Evolutionary conservation across 352 stramenopile species (phyloP).

Genomic region (Globisporangium paroecandrum): DNA sequence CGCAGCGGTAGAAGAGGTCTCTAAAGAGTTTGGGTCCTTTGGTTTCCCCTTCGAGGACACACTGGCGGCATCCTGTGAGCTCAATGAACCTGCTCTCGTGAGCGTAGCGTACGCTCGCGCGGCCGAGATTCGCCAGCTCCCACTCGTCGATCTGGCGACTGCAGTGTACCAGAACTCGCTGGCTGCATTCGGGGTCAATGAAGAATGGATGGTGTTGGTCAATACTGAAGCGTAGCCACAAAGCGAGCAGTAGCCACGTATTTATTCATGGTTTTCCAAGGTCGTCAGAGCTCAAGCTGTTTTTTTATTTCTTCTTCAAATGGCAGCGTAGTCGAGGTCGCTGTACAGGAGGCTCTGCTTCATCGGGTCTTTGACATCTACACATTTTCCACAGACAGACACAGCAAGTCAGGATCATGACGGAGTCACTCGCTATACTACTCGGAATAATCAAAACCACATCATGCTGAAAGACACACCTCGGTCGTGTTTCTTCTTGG

Average conservation of each 20-base stretch:
- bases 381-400: neutral
- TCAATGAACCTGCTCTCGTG: conserved; percentile 60
- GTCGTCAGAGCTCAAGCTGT: neutral
- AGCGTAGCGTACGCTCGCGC: conserved; percentile 43
- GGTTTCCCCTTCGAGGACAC: neutral
- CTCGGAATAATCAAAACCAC: neutral
- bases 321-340: conserved; percentile 77
- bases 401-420: neutral
- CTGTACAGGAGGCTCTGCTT: conserved; percentile 58
- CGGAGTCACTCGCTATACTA: neutral
- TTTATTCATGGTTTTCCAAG: neutral
- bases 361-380: conserved; percentile 29
- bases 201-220: conserved; percentile 10
- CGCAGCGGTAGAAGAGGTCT: neutral
- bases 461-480: neutral
- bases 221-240: neutral
- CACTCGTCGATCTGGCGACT: conserved; percentile 29
- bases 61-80: neutral
- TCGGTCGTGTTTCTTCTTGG: neutral
- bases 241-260: neutral
- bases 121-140: conserved; percentile 33
- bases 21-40: neutral
- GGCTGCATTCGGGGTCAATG: conserved; percentile 31
- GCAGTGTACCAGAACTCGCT: conserved; percentile 39
- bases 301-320: conserved; percentile 24